Percentiles rank a stretch among this genome's conserved stretches.
Conservation (phyloP, 257 asterid genomes). For the Solanum phureja region DNA sequence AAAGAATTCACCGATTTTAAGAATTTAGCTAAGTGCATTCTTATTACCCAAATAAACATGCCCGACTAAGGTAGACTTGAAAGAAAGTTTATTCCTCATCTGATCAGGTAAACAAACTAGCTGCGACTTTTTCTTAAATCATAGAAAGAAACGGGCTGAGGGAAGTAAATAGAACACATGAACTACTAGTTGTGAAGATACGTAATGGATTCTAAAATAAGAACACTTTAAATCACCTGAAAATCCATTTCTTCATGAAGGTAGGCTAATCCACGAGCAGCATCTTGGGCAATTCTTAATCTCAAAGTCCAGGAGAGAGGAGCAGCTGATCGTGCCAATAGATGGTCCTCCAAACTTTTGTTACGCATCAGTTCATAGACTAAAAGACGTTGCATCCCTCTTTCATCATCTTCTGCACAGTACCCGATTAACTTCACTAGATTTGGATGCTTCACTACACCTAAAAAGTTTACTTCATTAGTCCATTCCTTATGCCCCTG, state of each 20-base stretch:
- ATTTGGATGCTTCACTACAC: slow-evolving; percentile 78
- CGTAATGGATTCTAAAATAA: not conserved
- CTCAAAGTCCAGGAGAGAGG: slow-evolving; percentile 70
- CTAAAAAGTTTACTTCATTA: slow-evolving; percentile 77
- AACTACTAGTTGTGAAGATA: not conserved
- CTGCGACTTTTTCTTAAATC: not conserved
- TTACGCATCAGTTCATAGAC: slow-evolving; percentile 85
- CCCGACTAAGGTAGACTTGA: too few relatives aligned
- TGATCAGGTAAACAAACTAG: not conserved
- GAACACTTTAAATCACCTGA: slow-evolving; percentile 42
- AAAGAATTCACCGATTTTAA: too few relatives aligned
- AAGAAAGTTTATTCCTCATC: not conserved
- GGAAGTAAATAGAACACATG: not conserved
- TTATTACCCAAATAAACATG: not conserved
- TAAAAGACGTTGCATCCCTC: slow-evolving; percentile 90
- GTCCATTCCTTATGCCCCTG: slow-evolving; percentile 99
- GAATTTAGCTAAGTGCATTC: not conserved
- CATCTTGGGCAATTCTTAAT: slow-evolving; percentile 77
- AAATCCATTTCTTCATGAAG: slow-evolving; percentile 98
- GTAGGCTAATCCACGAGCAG: slow-evolving; percentile 86
- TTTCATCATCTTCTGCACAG: slow-evolving; percentile 91
- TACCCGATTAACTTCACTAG: slow-evolving; percentile 85
- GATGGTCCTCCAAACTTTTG: slow-evolving; percentile 86
- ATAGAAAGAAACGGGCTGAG: not conserved
- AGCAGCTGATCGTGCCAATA: slow-evolving; percentile 45